Conservation (phyloP, 1,284 basidiomycete species). For the Ganoderma boninense region DNA sequence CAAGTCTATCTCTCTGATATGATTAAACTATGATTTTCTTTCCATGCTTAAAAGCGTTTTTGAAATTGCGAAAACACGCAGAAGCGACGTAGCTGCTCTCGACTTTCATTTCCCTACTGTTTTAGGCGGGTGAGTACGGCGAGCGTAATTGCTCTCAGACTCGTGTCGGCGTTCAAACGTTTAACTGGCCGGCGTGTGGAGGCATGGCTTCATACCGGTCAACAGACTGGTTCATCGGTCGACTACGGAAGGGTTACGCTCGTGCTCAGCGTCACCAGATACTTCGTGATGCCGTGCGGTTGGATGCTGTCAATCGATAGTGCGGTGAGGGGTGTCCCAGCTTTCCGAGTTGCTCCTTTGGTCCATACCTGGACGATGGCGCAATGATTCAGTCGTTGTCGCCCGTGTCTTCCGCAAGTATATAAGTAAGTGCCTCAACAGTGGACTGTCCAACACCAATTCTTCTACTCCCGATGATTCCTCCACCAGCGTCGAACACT, state of each 20-base stretch:
- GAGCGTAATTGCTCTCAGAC: neutral
- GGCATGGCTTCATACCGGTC: neutral
- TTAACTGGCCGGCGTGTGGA: neutral
- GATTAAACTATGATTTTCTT: neutral
- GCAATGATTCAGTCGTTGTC: neutral
- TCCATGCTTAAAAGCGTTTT: neutral
- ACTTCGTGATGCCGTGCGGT: neutral
- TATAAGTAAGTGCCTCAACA: neutral
- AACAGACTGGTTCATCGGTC: neutral
- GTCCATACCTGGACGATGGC: neutral
- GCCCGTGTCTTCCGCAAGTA: neutral
- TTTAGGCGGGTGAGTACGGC: neutral
- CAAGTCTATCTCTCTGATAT: neutral
- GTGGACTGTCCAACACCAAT: neutral
- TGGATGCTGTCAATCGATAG: neutral
- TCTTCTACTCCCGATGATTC: constrained; percentile 5
- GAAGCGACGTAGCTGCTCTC: neutral
- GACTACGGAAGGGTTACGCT: neutral
- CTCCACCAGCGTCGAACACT: constrained; percentile 7
- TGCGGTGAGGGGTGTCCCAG: neutral
- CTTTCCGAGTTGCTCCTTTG: constrained; percentile 12
- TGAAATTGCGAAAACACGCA: neutral
- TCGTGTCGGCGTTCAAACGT: neutral
- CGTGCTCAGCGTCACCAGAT: neutral
- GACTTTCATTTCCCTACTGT: neutral